Evolutionary conservation across 2,329 filamentous ascomycete species (phyloP), one percentile per base, ranked within the genome.

Genomic region (Periconia macrospinosa): DNA sequence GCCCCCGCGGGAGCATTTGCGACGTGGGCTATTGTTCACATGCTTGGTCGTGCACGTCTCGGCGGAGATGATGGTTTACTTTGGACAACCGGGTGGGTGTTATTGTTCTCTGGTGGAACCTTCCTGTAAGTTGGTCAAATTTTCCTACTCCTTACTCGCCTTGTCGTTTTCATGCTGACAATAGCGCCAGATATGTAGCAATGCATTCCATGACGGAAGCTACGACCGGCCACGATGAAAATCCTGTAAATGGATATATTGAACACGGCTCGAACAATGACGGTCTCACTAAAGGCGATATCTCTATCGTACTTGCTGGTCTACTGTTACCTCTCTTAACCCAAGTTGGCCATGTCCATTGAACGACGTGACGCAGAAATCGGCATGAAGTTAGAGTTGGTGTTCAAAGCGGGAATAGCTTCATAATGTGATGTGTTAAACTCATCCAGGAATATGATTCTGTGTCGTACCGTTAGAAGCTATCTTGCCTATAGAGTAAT

Each of bases 131-230:
- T 80, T 35, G 10, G 7, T 1, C 8, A 2, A 19, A 35, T 1
- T 9, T 44, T 37, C 6, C 2, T 3, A 18, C 14, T 14, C n/a
- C 17, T 8, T 6, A n/a, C n/a, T 27, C 23, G 8, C 10, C 43
- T 14, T 3, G 6, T 30, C 9, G 6, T 7, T n/a, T 11, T 45
- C 27, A 13, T 33, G 14, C 43, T 45, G 19, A 45, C 43, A 14
- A n/a, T 5, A n/a, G 3, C 23, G 23, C 17, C n/a, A 95, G 91
- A 64, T 96, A 97, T 68, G 94, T 99, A 42, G 94, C 94, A 1
- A 97, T 97, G 92, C 94, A 99, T 70, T 92, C 92, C 1, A 96
- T 97, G 91, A 90, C 95, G 70, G 92, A 96, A 67, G 84, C 87
- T 19, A 78, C 80, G 13, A 58, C 65, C 15, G 61, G 60, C 18